Base-by-base conservation (phyloP, 2,329 filamentous ascomycete genomes). In the Neobulgaria alba region DNA sequence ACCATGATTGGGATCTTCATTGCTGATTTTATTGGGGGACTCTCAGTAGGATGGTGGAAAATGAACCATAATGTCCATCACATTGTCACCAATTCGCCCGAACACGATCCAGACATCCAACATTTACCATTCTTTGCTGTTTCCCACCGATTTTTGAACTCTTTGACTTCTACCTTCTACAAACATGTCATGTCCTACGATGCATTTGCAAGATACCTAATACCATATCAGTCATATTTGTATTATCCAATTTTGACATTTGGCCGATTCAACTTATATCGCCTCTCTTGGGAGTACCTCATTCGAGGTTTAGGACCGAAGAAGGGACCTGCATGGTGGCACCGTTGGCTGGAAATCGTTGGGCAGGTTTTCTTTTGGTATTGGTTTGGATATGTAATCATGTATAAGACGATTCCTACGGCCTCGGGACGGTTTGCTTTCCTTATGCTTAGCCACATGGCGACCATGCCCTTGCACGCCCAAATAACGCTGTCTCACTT, bases 31-130 rank as follows among this genome's bases (percentile, higher is more conserved):
- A 67, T 92, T 15, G 92, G 92, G 29, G 92, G 92, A 0, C 65
- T 98, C 23, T 95, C 87, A 18, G 66, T 95, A 39, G 86, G 90
- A 33, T 98, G 92, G 92, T 98, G 92, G 90, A 96, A 96, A 65
- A 75, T 79, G 47, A 95, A 80, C 60, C 90, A 96, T 63, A 96
- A 96, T 57, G 88, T 95, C 7, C 90, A 96, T 60, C 90, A 96
- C 58, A 88, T 96, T 52, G 83, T 96, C 38, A 96, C 92, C 14
- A 96, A 96, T 61, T 83, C 83, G 32, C 85, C 89, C 10, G 92
- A 95, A 62, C 90, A 96, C 59, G 90, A 96, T 59, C 90, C 92
- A 0, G 90, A 96, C 60, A 96, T 95, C 53, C 79, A 90, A 60
- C 83, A 95, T 60, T 76, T 94, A 63, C 89, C 89, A 3, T 82